Conservation (phyloP, 1,284 basidiomycete genomes). For the Fereydounia khargensis region DNA sequence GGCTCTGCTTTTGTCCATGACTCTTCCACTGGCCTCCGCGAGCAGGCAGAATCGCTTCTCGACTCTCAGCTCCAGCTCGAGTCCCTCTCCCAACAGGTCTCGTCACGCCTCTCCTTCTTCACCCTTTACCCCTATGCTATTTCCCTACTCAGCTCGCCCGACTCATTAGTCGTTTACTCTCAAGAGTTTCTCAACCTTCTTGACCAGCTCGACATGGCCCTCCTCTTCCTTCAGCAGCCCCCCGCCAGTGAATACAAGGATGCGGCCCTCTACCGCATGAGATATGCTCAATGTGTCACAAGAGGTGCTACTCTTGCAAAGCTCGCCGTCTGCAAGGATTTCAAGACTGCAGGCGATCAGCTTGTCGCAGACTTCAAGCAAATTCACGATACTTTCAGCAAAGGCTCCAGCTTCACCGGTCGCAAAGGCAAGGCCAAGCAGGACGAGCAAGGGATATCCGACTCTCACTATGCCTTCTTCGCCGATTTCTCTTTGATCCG, state of each 20-base stretch:
- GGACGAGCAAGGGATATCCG: too few species aligned
- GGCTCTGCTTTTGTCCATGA: constrained; percentile 47
- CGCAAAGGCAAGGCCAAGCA: constrained; percentile 8
- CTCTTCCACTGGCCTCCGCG: constrained; percentile 40
- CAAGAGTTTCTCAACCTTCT: constrained; percentile 41
- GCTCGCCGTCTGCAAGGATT: constrained; percentile 24
- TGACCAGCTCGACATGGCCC: constrained; percentile 45
- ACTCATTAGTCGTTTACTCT: constrained; percentile 30
- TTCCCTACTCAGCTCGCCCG: constrained; percentile 39
- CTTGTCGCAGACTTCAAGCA: constrained; percentile 13
- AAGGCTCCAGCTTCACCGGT: neutral
- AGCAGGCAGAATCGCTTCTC: constrained; percentile 40
- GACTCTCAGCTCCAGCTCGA: constrained; percentile 39
- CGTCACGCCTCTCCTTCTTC: constrained; percentile 47
- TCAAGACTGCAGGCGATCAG: constrained; percentile 9
- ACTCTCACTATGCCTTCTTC: too few species aligned
- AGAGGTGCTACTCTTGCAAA: constrained; percentile 38
- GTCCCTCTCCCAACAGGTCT: constrained; percentile 25
- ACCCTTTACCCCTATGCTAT: constrained; percentile 44
- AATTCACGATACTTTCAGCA: constrained; percentile 3
- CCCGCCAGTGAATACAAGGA: constrained; percentile 35
- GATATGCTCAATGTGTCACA: constrained; percentile 45
- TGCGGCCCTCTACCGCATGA: constrained; percentile 46
- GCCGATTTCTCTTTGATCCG: too few species aligned
- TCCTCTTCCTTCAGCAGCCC: constrained; percentile 38